Conservation (phyloP, 1,139 yeast genomes). For the Saccharomycopsis hybrid region DNA sequence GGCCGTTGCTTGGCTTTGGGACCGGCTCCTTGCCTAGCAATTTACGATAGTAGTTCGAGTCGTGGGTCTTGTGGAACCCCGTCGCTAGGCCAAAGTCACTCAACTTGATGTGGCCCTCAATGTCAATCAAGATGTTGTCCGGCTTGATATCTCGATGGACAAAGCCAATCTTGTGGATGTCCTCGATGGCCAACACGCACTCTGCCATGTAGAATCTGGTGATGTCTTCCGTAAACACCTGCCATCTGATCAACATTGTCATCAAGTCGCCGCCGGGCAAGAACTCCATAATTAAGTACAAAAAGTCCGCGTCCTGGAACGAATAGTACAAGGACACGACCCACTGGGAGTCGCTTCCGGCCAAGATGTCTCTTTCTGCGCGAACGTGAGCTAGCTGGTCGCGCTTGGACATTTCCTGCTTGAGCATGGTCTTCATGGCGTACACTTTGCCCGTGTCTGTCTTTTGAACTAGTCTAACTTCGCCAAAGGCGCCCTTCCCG, state of each 20-base stretch:
- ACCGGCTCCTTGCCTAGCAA: constrained; percentile 53
- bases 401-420: constrained; percentile 76
- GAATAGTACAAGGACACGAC: constrained; percentile 77
- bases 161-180: constrained; percentile 72
- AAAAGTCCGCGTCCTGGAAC: constrained; percentile 70
- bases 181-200: constrained; percentile 79
- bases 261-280: constrained; percentile 82
- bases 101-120: constrained; percentile 70
- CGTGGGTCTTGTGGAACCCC: constrained; percentile 82
- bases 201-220: constrained; percentile 83
- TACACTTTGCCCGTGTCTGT: constrained; percentile 76
- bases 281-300: constrained; percentile 77
- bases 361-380: constrained; percentile 80
- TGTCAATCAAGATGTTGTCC: constrained; percentile 73
- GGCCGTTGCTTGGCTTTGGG: constrained; percentile 25
- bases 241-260: constrained; percentile 88
- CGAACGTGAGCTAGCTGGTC: constrained; percentile 81
- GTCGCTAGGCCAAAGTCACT: constrained; percentile 82
- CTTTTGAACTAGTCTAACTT: constrained; percentile 74
- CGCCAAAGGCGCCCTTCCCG: constrained; percentile 87
- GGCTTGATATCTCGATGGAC: constrained; percentile 79
- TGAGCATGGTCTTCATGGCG: constrained; percentile 76
- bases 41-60: constrained; percentile 69
- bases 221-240: constrained; percentile 76
- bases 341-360: constrained; percentile 85